Evolutionary conservation across 257 asterid species (phyloP).

Genomic region (Leptodermis oblonga): DNA sequence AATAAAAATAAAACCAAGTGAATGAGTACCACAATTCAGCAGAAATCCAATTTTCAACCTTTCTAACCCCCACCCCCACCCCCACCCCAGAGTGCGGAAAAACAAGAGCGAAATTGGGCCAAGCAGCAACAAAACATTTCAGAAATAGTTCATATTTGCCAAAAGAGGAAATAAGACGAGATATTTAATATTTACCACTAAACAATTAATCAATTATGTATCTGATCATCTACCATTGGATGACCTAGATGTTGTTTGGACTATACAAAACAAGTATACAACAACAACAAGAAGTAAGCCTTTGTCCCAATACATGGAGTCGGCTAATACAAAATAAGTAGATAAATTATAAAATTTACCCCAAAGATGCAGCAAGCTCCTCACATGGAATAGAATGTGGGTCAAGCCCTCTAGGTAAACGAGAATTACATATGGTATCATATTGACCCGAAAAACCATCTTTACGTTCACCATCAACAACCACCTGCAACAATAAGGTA

Average conservation of each 20-base stretch:
- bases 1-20: background rate
- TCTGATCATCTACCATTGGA: background rate
- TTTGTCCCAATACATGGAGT: too few species aligned
- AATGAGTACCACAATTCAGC: background rate
- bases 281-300: background rate
- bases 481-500: constrained; percentile 46
- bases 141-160: background rate
- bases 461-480: constrained; percentile 61
- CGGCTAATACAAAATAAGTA: too few species aligned
- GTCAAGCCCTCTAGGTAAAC: constrained; percentile 95
- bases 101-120: background rate
- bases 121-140: background rate
- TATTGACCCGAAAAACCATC: constrained; percentile 62
- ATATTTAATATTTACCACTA: background rate
- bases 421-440: constrained; percentile 82
- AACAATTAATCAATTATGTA: background rate
- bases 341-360: constrained; percentile 43
- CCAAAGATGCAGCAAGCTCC: constrained; percentile 89
- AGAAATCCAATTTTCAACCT: background rate
- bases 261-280: background rate
- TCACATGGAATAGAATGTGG: constrained; percentile 94
- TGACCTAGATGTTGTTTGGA: background rate
- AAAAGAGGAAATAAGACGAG: background rate
- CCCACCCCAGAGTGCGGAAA: background rate
- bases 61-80: background rate